These are phyloP conservation scores for Mortierella sp. DNA, from an alignment of 371 early-diverging fungal species.

Conservation along the genomic window DNA sequence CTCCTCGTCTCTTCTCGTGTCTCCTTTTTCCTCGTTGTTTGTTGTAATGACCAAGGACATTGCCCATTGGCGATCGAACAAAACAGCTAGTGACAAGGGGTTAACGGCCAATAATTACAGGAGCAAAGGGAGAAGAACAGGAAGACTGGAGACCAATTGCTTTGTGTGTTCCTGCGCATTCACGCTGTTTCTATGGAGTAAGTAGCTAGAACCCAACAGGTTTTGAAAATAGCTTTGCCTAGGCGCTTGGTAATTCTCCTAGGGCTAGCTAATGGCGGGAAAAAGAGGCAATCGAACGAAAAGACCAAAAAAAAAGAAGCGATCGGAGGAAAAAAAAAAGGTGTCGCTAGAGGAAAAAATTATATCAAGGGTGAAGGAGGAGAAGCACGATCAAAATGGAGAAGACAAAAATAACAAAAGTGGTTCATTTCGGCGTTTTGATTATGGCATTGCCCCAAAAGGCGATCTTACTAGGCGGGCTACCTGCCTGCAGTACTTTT, in stretches of 20 bases:
- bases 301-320: neutral
- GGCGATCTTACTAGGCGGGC: neutral
- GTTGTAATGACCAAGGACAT: neutral
- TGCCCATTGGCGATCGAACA: no score
- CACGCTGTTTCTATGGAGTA: no score
- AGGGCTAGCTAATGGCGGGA: no score
- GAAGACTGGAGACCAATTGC: no score
- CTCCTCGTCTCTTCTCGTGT: neutral
- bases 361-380: neutral
- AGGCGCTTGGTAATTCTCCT: no score
- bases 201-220: no score
- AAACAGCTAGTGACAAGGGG: no score
- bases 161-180: no score
- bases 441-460: neutral
- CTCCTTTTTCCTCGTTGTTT: neutral
- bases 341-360: no score
- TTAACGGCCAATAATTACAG: no score
- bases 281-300: neutral
- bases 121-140: no score
- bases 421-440: neutral
- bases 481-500: neutral
- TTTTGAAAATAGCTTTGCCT: no score
- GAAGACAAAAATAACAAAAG: neutral
- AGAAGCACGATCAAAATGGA: neutral
- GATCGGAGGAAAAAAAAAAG: neutral